Evolutionary conservation across 148 eudicot species (phyloP).

Genomic region (Rhododendron ferrugineum): DNA sequence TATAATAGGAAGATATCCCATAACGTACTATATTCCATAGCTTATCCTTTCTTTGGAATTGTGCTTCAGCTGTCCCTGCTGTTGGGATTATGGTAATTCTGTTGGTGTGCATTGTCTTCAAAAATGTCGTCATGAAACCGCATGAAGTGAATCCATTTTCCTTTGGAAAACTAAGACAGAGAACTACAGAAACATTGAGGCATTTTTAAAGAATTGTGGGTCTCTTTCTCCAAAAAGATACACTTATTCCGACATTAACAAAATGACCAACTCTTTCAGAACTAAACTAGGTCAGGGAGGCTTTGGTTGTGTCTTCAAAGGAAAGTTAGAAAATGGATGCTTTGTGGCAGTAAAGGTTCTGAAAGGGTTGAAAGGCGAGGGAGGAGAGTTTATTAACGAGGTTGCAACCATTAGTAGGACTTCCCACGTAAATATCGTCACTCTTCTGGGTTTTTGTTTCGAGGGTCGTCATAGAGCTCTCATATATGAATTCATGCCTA

Average conservation of each 20-base stretch:
- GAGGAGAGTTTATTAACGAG: constrained; percentile 24
- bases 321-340: neutral
- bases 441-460: constrained; percentile 1
- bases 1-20: neutral
- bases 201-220: constrained; percentile 14
- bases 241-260: neutral
- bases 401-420: constrained; percentile 22
- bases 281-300: constrained; percentile 13
- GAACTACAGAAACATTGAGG: constrained; percentile 6
- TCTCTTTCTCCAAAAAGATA: neutral
- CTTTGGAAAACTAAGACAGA: neutral
- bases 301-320: constrained; percentile 7
- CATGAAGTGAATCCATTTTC: neutral
- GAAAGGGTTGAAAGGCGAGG: constrained; percentile 1
- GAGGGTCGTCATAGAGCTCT: neutral
- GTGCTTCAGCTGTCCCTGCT: neutral
- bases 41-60: neutral
- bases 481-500: constrained; percentile 14
- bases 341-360: constrained; percentile 6
- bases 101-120: neutral
- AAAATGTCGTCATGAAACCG: too few relatives aligned
- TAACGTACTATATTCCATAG: neutral
- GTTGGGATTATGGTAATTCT: neutral
- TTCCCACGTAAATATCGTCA: constrained; percentile 25
- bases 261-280: neutral